Percentiles rank a stretch among this genome's conserved stretches.
Conservation (phyloP, 2,329 filamentous ascomycete genomes). For the Ophiosphaerella narmari region DNA sequence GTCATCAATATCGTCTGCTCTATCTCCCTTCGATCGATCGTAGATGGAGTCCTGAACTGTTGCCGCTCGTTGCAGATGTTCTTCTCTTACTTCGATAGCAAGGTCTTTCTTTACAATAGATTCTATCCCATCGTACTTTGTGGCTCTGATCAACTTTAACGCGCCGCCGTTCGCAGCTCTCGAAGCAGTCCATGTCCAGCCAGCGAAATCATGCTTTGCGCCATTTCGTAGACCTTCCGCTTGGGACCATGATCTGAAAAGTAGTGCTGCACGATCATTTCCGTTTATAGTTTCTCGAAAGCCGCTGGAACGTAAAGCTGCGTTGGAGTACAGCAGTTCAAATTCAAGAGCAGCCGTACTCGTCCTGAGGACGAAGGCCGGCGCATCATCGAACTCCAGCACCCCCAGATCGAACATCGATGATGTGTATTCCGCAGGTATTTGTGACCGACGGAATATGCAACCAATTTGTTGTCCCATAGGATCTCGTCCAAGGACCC, state of each 20-base stretch:
- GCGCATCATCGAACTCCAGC: slow-evolving; percentile 26
- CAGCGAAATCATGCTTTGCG: slow-evolving; percentile 16
- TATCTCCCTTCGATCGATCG: slow-evolving; percentile 12
- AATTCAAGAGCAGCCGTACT: slow-evolving; percentile 14
- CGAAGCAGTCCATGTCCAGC: slow-evolving; percentile 22
- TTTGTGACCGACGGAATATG: not conserved
- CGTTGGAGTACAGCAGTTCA: slow-evolving; percentile 28
- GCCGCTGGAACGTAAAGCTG: slow-evolving; percentile 18
- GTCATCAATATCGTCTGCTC: slow-evolving; percentile 6
- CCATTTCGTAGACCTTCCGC: slow-evolving; percentile 19
- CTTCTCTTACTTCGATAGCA: not conserved
- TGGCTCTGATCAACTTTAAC: slow-evolving; percentile 26
- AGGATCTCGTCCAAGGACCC: too few relatives aligned
- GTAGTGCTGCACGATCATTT: slow-evolving; percentile 14
- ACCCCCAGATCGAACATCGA: slow-evolving; percentile 24
- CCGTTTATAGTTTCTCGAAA: slow-evolving; percentile 12
- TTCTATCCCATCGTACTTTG: not conserved
- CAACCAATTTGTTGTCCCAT: too few relatives aligned
- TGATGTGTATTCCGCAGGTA: not conserved
- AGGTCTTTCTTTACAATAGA: not conserved
- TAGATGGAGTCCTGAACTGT: slow-evolving; percentile 1
- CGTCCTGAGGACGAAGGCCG: slow-evolving; percentile 30
- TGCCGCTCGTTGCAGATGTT: not conserved
- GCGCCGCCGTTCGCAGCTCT: slow-evolving; percentile 13
- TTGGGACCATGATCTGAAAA: slow-evolving; percentile 36